Percentiles rank a stretch among this genome's conserved stretches.
These are phyloP conservation scores for Mycosphaerella sp. DNA, from an alignment of 2,329 filamentous ascomycete genomes.

Conservation along the genomic window DNA sequence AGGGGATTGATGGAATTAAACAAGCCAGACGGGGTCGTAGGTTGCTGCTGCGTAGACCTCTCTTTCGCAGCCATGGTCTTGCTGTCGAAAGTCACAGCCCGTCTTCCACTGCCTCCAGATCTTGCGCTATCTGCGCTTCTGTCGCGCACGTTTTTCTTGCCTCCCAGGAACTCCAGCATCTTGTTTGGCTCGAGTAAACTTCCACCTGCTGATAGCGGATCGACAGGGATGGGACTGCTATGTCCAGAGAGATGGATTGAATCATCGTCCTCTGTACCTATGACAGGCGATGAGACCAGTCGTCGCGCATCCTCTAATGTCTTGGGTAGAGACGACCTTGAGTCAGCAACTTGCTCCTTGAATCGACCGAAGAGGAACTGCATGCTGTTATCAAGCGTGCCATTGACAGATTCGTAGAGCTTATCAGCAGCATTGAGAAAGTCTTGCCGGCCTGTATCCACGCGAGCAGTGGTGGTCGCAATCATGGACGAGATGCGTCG, in stretches of 20 bases:
- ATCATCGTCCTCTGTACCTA: conserved; percentile 24
- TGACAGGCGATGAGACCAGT: conserved; percentile 64
- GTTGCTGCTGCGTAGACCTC: conserved; percentile 8
- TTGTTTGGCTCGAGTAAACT: conserved; percentile 53
- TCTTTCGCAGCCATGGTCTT: conserved; percentile 18
- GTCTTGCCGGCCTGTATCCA: conserved; percentile 67
- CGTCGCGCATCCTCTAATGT: conserved; percentile 90
- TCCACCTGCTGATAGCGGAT: conserved; percentile 24
- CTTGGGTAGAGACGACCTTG: conserved; percentile 61
- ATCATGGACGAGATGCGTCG: conserved; percentile 79
- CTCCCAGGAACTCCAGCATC: conserved; percentile 64
- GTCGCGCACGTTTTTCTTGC: conserved; percentile 59
- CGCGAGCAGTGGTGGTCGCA: conserved; percentile 72
- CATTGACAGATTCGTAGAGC: conserved; percentile 84
- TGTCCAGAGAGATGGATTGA: conserved; percentile 36
- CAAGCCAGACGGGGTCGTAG: conserved; percentile 21
- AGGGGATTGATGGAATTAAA: conserved; percentile 34
- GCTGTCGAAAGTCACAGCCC: conserved; percentile 25
- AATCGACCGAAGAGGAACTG: conserved; percentile 87
- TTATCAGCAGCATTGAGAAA: conserved; percentile 81
- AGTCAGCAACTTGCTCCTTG: conserved; percentile 56
- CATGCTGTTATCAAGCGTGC: conserved; percentile 84
- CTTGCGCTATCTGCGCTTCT: conserved; percentile 68
- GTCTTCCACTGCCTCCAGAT: conserved; percentile 54
- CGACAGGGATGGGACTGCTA: conserved; percentile 28